Evolutionary conservation across 1,284 basidiomycete genomes (phyloP), one percentile per base, ranked within the genome.

Genomic region (Ganoderma boninense): DNA sequence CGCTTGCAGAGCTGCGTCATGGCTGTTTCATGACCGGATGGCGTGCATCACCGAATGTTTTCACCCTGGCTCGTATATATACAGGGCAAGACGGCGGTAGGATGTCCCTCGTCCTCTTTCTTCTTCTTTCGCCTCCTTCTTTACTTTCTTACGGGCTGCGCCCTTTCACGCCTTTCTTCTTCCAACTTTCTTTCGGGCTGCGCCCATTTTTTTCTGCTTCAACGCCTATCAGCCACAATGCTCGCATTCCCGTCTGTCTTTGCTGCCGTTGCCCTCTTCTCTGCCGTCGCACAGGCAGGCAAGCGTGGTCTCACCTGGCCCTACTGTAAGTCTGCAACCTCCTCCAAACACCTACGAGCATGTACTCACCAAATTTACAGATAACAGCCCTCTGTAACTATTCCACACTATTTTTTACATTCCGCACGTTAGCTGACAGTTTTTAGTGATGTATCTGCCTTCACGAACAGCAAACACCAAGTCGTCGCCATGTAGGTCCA

Each of bases 261-360:
- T 40, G 60, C 38, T 62, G 40, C 60, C 26, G 13, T 62, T 16
- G 60, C 60, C 23, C 60, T 62, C 16, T 62, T 62, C 23, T 26
- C 40, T 40, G 60, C 60, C 20, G 42, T 26, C 38, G 60, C 60
- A 14, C 60, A 62, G 40, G 60, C 60, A 26, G 60, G 42, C 60
- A 62, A 62, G 60, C 60, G 60, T 44, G 60, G 60, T 62, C 42
- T 62, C 42, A 26, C 23, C 18, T 62, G 60, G 60, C n/a, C 60
- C 26, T 62, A 62, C 60, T 62, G 60, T 62, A 29, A 62, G 60
- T 32, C 18, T 1, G 18, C 38, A 14, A 11, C 4, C 16, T 2
- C n/a, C 13, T 14, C n/a, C 4, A 11, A 35, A 40, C 35, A 2
- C 8, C 8, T 23, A 23, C 20, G 57, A 23, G 20, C 57, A 1